phyloP scores from a whole-genome alignment of 148 eudicot genomes.

The Vaccinium myrtillus region DNA sequence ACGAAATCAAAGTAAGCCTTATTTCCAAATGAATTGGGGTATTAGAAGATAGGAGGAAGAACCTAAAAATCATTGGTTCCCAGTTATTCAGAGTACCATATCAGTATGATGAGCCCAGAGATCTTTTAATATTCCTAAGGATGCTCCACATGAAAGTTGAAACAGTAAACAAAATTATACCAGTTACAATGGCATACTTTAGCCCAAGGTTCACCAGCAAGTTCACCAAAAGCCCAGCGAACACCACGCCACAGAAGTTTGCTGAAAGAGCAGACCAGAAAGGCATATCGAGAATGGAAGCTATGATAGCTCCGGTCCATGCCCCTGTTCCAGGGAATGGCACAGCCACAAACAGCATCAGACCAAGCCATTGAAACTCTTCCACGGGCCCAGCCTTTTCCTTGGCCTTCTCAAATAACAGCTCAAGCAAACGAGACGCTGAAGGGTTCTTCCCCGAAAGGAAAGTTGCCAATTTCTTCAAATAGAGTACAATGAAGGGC shows the following conservation, averaged over 20 bases:
- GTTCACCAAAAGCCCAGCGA: constrained; percentile 83
- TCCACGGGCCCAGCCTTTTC: constrained; percentile 79
- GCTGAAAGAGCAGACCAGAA: constrained; percentile 83
- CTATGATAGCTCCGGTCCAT: constrained; percentile 92
- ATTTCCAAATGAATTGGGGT: not conserved
- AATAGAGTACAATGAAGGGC: constrained; percentile 79
- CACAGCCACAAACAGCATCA: constrained; percentile 95
- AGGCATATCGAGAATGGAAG: constrained; percentile 90
- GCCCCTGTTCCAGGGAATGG: constrained; percentile 99
- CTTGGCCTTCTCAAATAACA: constrained; percentile 67
- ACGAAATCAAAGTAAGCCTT: not conserved
- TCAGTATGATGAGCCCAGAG: constrained; percentile 38
- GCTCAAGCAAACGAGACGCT: constrained; percentile 53
- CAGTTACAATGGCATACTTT: constrained; percentile 71
- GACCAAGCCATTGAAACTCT: constrained; percentile 96
- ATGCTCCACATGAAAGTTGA: constrained; percentile 93
- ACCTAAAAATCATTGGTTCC: not conserved
- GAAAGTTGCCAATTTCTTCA: constrained; percentile 73
- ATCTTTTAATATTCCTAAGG: constrained; percentile 54
- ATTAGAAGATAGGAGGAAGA: not conserved
- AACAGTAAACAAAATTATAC: constrained; percentile 53
- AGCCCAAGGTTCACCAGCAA: constrained; percentile 88
- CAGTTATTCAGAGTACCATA: constrained; percentile 1
- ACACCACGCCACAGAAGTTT: constrained; percentile 89
- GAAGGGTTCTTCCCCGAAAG: constrained; percentile 51